Evolutionary conservation across 192 early-diverging fungal genomes (phyloP).

Genomic region (Coemansia guatemalensis): DNA sequence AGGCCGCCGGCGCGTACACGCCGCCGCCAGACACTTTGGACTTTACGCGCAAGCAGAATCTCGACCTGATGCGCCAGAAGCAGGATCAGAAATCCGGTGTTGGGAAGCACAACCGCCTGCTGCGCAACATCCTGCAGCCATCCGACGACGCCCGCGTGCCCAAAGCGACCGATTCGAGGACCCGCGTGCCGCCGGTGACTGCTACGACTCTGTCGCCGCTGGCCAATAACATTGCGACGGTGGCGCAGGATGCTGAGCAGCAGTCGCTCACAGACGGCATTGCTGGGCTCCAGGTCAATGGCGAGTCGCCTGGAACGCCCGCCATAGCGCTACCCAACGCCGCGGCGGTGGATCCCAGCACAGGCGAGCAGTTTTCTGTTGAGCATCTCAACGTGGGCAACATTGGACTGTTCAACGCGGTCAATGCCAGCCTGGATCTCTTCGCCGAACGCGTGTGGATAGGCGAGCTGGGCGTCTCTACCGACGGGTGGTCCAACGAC

Average conservation of each 20-base stretch:
- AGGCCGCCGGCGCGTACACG: conserved; percentile 43
- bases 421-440: conserved; percentile 64
- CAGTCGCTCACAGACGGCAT: conserved; percentile 6
- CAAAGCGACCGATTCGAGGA: neutral
- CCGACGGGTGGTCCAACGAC: conserved; percentile 64
- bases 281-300: conserved; percentile 21
- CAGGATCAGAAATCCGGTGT: conserved; percentile 34
- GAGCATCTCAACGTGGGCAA: conserved; percentile 81
- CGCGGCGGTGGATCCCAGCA: conserved; percentile 24
- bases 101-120: conserved; percentile 43
- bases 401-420: conserved; percentile 93
- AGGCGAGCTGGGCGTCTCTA: conserved; percentile 75
- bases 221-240: conserved; percentile 1
- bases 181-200: conserved; percentile 3
- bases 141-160: neutral
- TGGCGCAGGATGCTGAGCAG: neutral
- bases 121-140: conserved; percentile 14
- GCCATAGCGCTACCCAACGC: conserved; percentile 5
- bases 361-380: conserved; percentile 60
- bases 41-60: conserved; percentile 51
- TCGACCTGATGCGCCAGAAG: conserved; percentile 46
- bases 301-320: neutral
- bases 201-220: neutral
- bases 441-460: conserved; percentile 69
- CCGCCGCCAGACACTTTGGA: conserved; percentile 48